A percentile compares a stretch with the other conserved stretches of the same genome.
These are phyloP conservation scores for Glycyrrhiza uralensis DNA, from an alignment of 306 rosid genomes.

Conservation along the genomic window DNA sequence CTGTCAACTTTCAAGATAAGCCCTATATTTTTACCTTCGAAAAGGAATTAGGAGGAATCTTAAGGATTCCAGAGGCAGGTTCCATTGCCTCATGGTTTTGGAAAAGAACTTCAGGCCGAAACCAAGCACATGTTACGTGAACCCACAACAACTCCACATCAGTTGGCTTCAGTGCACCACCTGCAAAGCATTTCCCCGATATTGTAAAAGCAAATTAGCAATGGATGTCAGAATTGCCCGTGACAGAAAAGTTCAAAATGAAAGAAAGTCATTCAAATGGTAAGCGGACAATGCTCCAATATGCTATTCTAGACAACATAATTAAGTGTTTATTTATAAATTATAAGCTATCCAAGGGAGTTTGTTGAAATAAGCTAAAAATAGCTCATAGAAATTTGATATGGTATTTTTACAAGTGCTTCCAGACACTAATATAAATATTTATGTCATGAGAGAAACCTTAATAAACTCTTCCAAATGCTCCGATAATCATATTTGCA, in stretches of 20 bases:
- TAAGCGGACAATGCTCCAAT: not conserved
- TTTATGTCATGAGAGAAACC: not conserved
- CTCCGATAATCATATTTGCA: not conserved
- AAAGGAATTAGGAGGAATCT: conserved; percentile 62
- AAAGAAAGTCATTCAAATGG: not conserved
- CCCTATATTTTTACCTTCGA: conserved; percentile 55
- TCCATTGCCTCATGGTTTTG: conserved; percentile 75
- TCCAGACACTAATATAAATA: not conserved
- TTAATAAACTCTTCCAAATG: not conserved
- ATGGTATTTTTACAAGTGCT: not conserved
- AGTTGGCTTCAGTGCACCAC: conserved; percentile 95
- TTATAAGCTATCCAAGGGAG: not conserved
- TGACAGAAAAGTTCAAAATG: not conserved
- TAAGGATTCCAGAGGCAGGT: conserved; percentile 89
- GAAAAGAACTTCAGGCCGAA: conserved; percentile 80
- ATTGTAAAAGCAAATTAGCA: conserved; percentile 17
- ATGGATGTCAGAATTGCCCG: not conserved
- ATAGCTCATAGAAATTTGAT: not conserved
- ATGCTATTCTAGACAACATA: too few species aligned
- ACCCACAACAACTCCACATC: conserved; percentile 80
- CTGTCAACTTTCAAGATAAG: conserved; percentile 3
- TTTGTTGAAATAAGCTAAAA: not conserved
- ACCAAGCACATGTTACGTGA: conserved; percentile 96
- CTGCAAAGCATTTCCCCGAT: conserved; percentile 37
- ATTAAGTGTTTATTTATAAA: too few species aligned